Conservation (phyloP, 768 basidiomycete genomes). For the Lactarius vividus region DNA sequence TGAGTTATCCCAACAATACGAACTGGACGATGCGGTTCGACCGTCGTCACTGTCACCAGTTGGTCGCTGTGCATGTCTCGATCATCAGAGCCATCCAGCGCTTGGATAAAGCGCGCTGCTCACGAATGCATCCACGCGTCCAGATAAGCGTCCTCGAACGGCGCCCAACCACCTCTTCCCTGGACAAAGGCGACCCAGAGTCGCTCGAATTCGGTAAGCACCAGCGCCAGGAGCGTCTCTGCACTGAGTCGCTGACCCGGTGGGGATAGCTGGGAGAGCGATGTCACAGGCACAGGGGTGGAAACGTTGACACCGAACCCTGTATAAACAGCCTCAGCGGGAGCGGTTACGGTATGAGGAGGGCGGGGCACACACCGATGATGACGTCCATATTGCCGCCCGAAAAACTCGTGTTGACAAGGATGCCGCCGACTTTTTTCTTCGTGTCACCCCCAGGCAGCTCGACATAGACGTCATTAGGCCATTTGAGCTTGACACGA, state of each 20-base stretch:
- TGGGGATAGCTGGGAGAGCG: slow-evolving; percentile 67
- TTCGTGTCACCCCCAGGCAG: slow-evolving; percentile 42
- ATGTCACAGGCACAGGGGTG: slow-evolving; percentile 78
- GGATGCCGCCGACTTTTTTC: slow-evolving; percentile 87
- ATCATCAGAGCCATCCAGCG: neutral
- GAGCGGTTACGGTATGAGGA: neutral
- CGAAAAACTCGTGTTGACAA: slow-evolving; percentile 86
- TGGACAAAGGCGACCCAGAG: slow-evolving; percentile 76
- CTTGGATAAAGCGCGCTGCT: slow-evolving; percentile 36
- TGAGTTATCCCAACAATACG: slow-evolving; percentile 83
- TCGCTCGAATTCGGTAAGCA: slow-evolving; percentile 71
- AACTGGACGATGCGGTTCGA: slow-evolving; percentile 62
- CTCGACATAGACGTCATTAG: slow-evolving; percentile 89
- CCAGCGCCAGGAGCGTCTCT: slow-evolving; percentile 71
- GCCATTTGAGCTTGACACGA: slow-evolving; percentile 87
- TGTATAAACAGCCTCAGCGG: slow-evolving; percentile 33
- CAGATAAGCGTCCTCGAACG: slow-evolving; percentile 79
- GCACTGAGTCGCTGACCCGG: slow-evolving; percentile 48
- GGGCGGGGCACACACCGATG: slow-evolving; percentile 58
- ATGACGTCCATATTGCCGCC: slow-evolving; percentile 71
- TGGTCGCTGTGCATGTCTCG: slow-evolving; percentile 55
- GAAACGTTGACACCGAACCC: slow-evolving; percentile 89
- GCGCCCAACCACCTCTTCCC: slow-evolving; percentile 66
- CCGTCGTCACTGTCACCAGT: slow-evolving; percentile 77
- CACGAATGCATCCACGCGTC: slow-evolving; percentile 90